Evolutionary conservation across 2,329 filamentous ascomycete species (phyloP).

Genomic region (Beauveria australis): DNA sequence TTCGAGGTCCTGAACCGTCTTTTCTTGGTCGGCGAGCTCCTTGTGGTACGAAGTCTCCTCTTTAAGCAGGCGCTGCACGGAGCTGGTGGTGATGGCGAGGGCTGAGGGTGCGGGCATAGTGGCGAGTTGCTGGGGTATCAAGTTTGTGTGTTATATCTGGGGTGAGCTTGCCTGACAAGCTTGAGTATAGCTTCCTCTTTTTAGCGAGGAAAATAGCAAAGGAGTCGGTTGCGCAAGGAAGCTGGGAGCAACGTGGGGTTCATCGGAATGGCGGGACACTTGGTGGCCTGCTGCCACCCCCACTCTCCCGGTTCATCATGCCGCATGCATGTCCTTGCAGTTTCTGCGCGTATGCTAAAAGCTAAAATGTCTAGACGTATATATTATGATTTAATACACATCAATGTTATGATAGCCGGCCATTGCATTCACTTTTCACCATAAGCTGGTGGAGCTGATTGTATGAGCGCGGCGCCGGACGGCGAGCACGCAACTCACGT

Average conservation of each 20-base stretch:
- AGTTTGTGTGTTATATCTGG: background rate
- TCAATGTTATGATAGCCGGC: background rate
- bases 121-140: background rate
- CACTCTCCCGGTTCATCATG: background rate
- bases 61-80: constrained; percentile 77
- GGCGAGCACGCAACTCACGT: background rate
- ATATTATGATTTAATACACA: too few relatives aligned
- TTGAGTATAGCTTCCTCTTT: background rate
- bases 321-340: background rate
- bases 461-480: background rate
- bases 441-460: background rate
- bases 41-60: constrained; percentile 87
- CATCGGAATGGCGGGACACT: background rate
- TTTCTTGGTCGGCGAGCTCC: constrained; percentile 69
- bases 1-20: constrained; percentile 61
- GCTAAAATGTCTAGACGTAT: too few relatives aligned
- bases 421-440: background rate
- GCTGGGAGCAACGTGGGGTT: background rate
- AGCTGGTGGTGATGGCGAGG: constrained; percentile 70
- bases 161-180: too few relatives aligned
- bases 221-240: background rate
- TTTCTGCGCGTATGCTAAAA: too few relatives aligned
- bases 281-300: background rate
- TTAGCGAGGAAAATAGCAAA: background rate
- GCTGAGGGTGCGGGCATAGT: constrained; percentile 69